Evolutionary conservation across 768 basidiomycete species (phyloP).

Genomic region (Pholiota microspora): DNA sequence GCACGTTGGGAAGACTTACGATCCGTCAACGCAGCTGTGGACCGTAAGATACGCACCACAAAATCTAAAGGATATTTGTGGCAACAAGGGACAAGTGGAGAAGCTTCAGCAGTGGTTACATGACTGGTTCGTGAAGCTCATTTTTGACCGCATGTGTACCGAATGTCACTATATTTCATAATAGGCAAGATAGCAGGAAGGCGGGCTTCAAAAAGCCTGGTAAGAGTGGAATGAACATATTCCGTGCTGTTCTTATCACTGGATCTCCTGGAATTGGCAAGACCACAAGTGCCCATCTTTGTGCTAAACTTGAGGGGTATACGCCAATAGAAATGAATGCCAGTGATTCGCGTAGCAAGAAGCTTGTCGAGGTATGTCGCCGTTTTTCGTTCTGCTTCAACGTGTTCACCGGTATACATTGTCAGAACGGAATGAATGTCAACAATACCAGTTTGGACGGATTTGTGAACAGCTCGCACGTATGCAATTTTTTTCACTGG

Average conservation of each 20-base stretch:
- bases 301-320: constrained; percentile 87
- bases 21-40: constrained; percentile 77
- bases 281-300: constrained; percentile 93
- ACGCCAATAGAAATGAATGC: constrained; percentile 96
- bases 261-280: constrained; percentile 98
- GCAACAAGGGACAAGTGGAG: constrained; percentile 91
- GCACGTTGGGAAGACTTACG: constrained; percentile 27
- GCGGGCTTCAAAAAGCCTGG: constrained; percentile 91
- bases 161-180: not conserved
- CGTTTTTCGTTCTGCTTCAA: not conserved
- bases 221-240: constrained; percentile 83
- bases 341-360: constrained; percentile 94
- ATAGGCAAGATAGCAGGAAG: constrained; percentile 73
- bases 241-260: constrained; percentile 84
- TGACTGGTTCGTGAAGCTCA: constrained; percentile 66
- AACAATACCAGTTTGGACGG: constrained; percentile 88
- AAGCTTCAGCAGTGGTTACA: constrained; percentile 85
- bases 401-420: not conserved
- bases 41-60: constrained; percentile 94
- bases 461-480: constrained; percentile 64
- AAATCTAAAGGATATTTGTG: constrained; percentile 86
- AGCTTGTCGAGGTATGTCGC: constrained; percentile 80
- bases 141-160: not conserved
- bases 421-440: constrained; percentile 84
- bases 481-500: constrained; percentile 24